phyloP scores from a whole-genome alignment of 2,329 filamentous ascomycete genomes.

The Fusarium sp. region DNA sequence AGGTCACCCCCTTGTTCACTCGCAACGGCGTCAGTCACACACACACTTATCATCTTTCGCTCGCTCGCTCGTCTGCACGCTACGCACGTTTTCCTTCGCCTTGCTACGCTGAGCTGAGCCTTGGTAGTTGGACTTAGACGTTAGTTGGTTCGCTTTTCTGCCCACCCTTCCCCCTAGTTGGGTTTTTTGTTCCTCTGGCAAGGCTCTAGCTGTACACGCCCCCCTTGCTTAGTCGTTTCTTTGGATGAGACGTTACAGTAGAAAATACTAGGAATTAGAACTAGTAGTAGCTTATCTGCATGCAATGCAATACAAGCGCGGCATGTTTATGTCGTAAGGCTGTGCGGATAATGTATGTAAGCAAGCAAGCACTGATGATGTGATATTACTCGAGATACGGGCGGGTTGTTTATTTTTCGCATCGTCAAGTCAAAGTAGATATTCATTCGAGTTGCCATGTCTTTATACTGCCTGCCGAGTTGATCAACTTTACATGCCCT shows the following conservation, averaged over 20 bases:
- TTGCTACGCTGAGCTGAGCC: conserved; percentile 19
- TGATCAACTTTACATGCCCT: conserved; percentile 1
- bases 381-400: not conserved
- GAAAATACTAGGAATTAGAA: not conserved
- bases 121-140: conserved; percentile 9
- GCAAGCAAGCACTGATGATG: not conserved
- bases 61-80: conserved; percentile 13
- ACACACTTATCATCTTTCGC: conserved; percentile 19
- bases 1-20: conserved; percentile 40
- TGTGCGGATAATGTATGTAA: conserved; percentile 1
- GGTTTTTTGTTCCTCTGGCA: not conserved
- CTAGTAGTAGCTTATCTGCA: conserved; percentile 27
- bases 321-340: conserved; percentile 6
- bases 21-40: conserved; percentile 45
- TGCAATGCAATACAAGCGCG: conserved; percentile 3
- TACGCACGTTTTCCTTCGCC: conserved; percentile 20
- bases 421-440: not conserved
- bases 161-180: conserved; percentile 17
- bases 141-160: conserved; percentile 27
- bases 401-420: not conserved
- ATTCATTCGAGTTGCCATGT: not conserved
- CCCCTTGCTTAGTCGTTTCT: conserved; percentile 31
- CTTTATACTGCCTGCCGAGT: not conserved
- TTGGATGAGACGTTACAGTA: conserved; percentile 21
- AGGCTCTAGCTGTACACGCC: conserved; percentile 24